Base-by-base conservation (phyloP, 116 monocot species). In the Papilionanthe hybrid region DNA sequence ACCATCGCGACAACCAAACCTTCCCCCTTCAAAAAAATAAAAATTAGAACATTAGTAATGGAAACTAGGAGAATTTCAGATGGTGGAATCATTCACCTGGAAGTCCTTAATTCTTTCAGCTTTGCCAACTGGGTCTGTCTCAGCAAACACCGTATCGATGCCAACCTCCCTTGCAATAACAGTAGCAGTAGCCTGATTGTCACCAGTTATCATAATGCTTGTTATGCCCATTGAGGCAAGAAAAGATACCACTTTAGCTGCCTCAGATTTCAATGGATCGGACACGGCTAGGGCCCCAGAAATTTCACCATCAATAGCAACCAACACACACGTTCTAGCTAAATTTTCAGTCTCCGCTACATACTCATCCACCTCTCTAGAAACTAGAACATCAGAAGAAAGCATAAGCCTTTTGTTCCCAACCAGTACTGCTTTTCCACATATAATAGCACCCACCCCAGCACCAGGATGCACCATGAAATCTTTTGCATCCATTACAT, bases 201-300 rank as follows among this genome's bases (percentile, higher is more conserved):
- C 95, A 27, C 91, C 93, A 9, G 93, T 95, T 7, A 93, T 91
- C 95, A 95, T 88, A 29, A 95, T 90, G 79, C 91, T 91, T 42
- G 82, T 83, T 71, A 95, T 93, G 79, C 80, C 82, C 89, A 93
- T 95, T 60, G 87, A 86, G 42, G 69, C 79, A 17, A 95, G 79
- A 77, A 82, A 91, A 15, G 89, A 89, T 66, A 93, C 67, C 4
- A 93, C 93, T 47, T 47, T 82, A 18, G 82, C 78, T 8, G 93
- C 91, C 81, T 95, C 95, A 6, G 95, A 91, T 45, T 95, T 95
- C 75, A 91, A 78, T 9, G 89, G 93, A 84, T 93, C 95, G 42
- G 92, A 88, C 57, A 95, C 81, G 63, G 92, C 89, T 84, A 95
- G 88, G 44, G 89, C 95, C 37, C 93, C 93, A 72, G 85, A 83